phyloP scores from a whole-genome alignment of 2,329 filamentous ascomycete species.

The Zalaria sp. region DNA sequence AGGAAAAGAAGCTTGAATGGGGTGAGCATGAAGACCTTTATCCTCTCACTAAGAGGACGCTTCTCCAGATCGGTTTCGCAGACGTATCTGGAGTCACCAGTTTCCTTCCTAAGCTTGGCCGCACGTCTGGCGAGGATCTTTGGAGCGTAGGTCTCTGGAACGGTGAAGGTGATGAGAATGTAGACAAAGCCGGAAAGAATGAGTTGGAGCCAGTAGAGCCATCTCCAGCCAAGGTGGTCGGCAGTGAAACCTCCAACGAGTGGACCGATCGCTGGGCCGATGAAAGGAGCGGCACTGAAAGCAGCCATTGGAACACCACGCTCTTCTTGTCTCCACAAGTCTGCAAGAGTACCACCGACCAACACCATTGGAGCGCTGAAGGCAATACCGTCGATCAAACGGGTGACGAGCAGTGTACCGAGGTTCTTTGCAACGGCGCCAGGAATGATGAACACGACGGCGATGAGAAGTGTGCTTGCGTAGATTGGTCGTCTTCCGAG shows the following conservation, averaged over 20 bases:
- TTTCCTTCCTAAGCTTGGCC: constrained; percentile 53
- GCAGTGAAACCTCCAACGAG: constrained; percentile 63
- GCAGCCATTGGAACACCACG: constrained; percentile 77
- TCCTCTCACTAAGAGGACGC: constrained; percentile 50
- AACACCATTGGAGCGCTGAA: constrained; percentile 81
- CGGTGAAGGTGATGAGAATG: constrained; percentile 70
- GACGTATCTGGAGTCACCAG: constrained; percentile 52
- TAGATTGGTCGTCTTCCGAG: constrained; percentile 61
- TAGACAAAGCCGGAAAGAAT: constrained; percentile 60
- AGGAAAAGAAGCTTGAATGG: constrained; percentile 76
- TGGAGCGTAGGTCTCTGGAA: constrained; percentile 79
- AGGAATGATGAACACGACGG: constrained; percentile 68
- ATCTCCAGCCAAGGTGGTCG: constrained; percentile 60
- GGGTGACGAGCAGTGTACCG: constrained; percentile 58
- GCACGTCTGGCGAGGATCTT: constrained; percentile 59
- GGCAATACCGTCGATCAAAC: constrained; percentile 67
- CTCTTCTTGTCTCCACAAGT: constrained; percentile 75
- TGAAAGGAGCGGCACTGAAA: constrained; percentile 69
- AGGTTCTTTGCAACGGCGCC: constrained; percentile 67
- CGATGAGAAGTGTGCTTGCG: constrained; percentile 49
- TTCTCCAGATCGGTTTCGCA: constrained; percentile 71
- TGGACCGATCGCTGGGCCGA: constrained; percentile 53
- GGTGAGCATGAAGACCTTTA: constrained; percentile 62
- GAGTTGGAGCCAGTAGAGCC: constrained; percentile 78
- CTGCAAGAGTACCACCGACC: constrained; percentile 68